Evolutionary conservation across 2,329 filamentous ascomycete genomes (phyloP), one percentile per base, ranked within the genome.

Genomic region (Claviceps monticola): DNA sequence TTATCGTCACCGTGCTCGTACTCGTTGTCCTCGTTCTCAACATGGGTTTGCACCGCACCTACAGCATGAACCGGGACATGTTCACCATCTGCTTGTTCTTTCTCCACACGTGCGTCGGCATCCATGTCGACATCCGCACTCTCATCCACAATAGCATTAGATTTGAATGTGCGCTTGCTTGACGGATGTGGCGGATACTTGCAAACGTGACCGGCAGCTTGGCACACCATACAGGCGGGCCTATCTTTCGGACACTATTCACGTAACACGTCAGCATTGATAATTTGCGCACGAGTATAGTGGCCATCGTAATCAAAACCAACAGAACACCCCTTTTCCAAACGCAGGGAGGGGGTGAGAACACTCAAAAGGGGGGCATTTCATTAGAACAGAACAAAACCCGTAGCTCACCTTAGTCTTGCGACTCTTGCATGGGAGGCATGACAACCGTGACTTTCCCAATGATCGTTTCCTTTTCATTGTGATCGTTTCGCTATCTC

Each of bases 161-260:
- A 56, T 50, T 61, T 58, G 6, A 37, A 34, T 48, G 60, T 62
- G 37, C 29, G 57, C 29, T 59, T 60, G 48, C 58, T 60, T 17
- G 51, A 58, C 41, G 61, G 66, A 13, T 61, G 59, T n/a, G 62
- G 56, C 21, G 70, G 62, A 55, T 73, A 75, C 47, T 68, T 61
- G 54, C 72, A 75, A 7, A 55, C 53, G 5, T 60, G 52, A 0
- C 63, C 64, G 5, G 58, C 52, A 6, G 58, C 55, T 21, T 62
- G 51, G 26, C 72, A 75, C 39, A 64, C 63, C 6, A 59, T 60
- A 54, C 73, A 75, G 1, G 58, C 58, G 4, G 72, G 72, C 41
- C 61, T 65, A 43, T 66, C 64, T 46, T 63, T 68, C 11, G 71
- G 64, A 45, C 72, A 75, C 70, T 73, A 21, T 14, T 11, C 45